Evolutionary conservation across 2,329 filamentous ascomycete genomes (phyloP), one percentile per base, ranked within the genome.

Genomic region (Neoscytalidium dimidiatum): DNA sequence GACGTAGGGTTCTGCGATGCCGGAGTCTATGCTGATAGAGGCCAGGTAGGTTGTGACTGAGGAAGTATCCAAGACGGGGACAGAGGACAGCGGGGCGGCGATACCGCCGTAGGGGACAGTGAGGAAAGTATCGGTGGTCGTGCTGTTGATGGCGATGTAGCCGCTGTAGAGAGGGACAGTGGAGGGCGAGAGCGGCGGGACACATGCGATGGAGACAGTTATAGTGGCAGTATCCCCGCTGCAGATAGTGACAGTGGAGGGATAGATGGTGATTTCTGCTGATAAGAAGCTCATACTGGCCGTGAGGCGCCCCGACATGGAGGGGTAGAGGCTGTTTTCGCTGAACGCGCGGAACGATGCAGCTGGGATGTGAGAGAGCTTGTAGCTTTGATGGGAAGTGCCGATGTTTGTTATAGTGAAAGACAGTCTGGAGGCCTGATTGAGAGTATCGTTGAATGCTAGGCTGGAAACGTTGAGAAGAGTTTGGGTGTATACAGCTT

Each of bases 61-160:
- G 8, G 8, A 7, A 14, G 33, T 35, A 13, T 52, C 48, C 7
- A 52, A 11, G 26, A 52, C 11, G 48, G 48, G 48, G n/a, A 52
- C 17, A 23, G 26, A 26, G 19, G 17, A 17, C 21, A 52, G 48
- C 23, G 23, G 48, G 21, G 23, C 26, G 26, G 23, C 48, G n/a
- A 52, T 26, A n/a, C 17, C n/a, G 48, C 48, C 48, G 48, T 52
- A 52, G 26, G 48, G 48, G 8, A 52, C 19, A 2, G 48, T 52
- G 23, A 52, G 21, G 33, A 14, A 35, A 13, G 26, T 17, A 11
- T 52, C 21, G 48, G 3, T 14, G 23, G 48, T n/a, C n/a, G n/a
- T 52, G 23, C 48, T 29, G 48, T 52, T 52, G 48, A 52, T 52
- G 23, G n/a, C 48, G 23, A 52, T 52, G 48, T 52, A 52, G 48